Percentiles rank a stretch among this genome's conserved stretches.
phyloP scores from a whole-genome alignment of 306 rosid genomes.

The Leucaena leucocephala region DNA sequence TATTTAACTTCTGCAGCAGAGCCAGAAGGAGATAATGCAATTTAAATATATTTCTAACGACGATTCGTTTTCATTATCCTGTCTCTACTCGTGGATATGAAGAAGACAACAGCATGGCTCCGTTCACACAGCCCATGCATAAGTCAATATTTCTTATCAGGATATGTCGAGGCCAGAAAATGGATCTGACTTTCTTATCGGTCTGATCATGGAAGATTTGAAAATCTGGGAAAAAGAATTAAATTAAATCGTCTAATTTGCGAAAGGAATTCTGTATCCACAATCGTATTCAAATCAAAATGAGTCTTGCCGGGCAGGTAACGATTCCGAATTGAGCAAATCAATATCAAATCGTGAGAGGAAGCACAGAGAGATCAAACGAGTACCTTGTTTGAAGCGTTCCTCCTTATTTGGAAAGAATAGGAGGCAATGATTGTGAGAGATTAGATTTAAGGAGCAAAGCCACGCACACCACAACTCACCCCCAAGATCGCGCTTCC shows the following conservation, averaged over 20 bases:
- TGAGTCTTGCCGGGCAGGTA: background rate
- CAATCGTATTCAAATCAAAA: background rate
- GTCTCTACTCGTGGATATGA: slow-evolving; percentile 3
- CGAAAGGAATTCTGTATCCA: background rate
- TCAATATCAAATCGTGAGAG: background rate
- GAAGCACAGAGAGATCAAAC: slow-evolving; percentile 12
- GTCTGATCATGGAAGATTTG: background rate
- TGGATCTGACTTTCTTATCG: background rate
- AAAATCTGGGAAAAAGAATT: background rate
- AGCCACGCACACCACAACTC: background rate
- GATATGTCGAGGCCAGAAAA: slow-evolving; percentile 3
- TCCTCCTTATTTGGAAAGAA: background rate
- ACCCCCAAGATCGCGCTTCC: background rate
- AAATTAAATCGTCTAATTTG: slow-evolving; percentile 2
- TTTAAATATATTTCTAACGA: background rate
- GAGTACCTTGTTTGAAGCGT: slow-evolving; percentile 31
- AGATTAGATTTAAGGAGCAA: background rate
- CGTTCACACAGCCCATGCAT: background rate
- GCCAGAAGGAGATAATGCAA: background rate
- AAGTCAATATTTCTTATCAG: background rate
- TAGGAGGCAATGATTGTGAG: background rate
- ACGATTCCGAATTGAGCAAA: slow-evolving; percentile 9
- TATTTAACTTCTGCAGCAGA: background rate
- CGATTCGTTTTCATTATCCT: slow-evolving; percentile 17
- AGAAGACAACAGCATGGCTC: background rate